These are phyloP conservation scores for Iris pallida DNA, from an alignment of 116 monocot species.

Conservation along the genomic window DNA sequence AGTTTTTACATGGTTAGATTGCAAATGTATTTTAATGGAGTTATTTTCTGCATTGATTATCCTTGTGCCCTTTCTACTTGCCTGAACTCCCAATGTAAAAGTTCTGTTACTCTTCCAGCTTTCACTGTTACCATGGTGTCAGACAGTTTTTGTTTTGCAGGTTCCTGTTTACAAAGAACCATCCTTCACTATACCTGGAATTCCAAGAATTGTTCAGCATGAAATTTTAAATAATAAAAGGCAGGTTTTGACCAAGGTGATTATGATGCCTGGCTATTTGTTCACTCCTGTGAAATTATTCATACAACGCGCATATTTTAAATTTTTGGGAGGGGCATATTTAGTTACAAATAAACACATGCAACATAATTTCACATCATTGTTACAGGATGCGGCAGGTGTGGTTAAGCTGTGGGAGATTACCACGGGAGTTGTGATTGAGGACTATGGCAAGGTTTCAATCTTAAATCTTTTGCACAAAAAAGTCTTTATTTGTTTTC, in stretches of 20 bases:
- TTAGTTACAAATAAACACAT: neutral
- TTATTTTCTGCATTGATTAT: too few species aligned
- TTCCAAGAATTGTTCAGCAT: constrained; percentile 73
- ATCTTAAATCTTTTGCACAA: neutral
- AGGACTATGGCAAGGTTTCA: constrained; percentile 87
- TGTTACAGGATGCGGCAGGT: constrained; percentile 64
- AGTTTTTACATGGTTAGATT: too few species aligned
- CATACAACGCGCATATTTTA: too few species aligned
- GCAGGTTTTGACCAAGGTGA: constrained; percentile 90
- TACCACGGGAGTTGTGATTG: constrained; percentile 63
- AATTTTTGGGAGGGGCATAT: neutral
- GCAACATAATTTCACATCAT: neutral
- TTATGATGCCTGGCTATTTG: neutral
- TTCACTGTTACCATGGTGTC: too few species aligned
- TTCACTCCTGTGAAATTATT: neutral
- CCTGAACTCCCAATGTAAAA: too few species aligned
- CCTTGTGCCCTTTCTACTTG: too few species aligned
- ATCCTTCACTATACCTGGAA: constrained; percentile 60
- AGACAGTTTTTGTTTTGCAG: too few species aligned
- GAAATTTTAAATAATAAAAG: constrained; percentile 92
- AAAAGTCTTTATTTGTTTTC: neutral
- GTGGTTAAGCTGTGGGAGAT: constrained; percentile 95
- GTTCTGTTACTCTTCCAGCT: too few species aligned
- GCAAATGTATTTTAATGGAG: too few species aligned
- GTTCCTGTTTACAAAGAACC: constrained; percentile 74